These are phyloP conservation scores for Hydnomerulius pinastri DNA, from an alignment of 768 basidiomycete genomes.

Conservation along the genomic window DNA sequence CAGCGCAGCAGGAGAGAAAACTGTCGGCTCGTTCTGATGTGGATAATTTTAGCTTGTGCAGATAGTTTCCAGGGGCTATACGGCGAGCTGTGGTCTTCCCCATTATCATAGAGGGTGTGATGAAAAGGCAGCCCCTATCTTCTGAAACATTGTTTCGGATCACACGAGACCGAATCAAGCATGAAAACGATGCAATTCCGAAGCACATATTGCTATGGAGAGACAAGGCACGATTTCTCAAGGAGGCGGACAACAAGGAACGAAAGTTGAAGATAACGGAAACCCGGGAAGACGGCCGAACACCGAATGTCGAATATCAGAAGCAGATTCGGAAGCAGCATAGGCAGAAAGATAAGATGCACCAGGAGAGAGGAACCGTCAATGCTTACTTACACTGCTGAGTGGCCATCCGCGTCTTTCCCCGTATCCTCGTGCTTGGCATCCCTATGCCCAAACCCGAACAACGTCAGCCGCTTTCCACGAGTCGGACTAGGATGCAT, in stretches of 20 bases:
- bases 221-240: too few species aligned
- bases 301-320: not conserved
- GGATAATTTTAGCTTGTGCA: slow-evolving; percentile 11
- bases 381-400: not conserved
- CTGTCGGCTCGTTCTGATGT: too few species aligned
- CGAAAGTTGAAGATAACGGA: not conserved
- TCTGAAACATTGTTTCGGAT: too few species aligned
- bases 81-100: not conserved
- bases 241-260: slow-evolving; percentile 16
- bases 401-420: not conserved
- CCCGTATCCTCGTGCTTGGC: not conserved
- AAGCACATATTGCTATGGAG: too few species aligned
- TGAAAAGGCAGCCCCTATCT: too few species aligned
- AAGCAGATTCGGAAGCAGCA: not conserved
- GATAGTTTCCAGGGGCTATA: slow-evolving; percentile 1
- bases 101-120: too few species aligned
- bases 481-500: slow-evolving; percentile 18
- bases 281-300: not conserved
- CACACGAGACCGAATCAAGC: too few species aligned
- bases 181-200: too few species aligned
- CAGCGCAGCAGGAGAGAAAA: too few species aligned
- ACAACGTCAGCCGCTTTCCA: slow-evolving; percentile 18
- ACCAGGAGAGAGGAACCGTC: not conserved
- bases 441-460: slow-evolving; percentile 21
- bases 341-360: not conserved